phyloP scores from a whole-genome alignment of 768 basidiomycete species.

The Pulveroboletus sp. region DNA sequence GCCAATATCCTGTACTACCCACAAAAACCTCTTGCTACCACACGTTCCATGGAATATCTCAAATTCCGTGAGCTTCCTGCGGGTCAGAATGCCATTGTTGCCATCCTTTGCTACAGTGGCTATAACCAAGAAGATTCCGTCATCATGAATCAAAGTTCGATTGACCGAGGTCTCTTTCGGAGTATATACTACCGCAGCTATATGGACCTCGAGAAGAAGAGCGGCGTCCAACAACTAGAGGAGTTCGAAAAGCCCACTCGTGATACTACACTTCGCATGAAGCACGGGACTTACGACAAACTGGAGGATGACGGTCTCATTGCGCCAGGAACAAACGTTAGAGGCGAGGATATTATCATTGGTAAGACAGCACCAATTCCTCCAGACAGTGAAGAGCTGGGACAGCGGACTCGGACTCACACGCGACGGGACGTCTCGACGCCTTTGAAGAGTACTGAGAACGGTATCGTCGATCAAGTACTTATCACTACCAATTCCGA shows the following conservation, averaged over 20 bases:
- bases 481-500: conserved; percentile 94
- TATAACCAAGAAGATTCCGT: conserved; percentile 99
- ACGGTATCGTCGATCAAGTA: conserved; percentile 96
- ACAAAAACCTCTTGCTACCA: conserved; percentile 97
- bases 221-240: conserved; percentile 86
- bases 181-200: conserved; percentile 98
- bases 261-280: conserved; percentile 92
- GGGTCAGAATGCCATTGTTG: conserved; percentile 98
- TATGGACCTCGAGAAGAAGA: conserved; percentile 98
- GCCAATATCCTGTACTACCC: conserved; percentile 99
- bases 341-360: conserved; percentile 98
- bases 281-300: conserved; percentile 98
- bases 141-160: conserved; percentile 99
- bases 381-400: conserved; percentile 94
- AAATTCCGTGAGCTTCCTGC: conserved; percentile 98
- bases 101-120: conserved; percentile 96
- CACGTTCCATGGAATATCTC: conserved; percentile 98
- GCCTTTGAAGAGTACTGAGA: conserved; percentile 96
- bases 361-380: conserved; percentile 98
- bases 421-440: conserved; percentile 96
- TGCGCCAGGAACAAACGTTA: conserved; percentile 90
- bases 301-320: conserved; percentile 95
- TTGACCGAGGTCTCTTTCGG: conserved; percentile 96
- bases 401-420: conserved; percentile 90
- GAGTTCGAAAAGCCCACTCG: conserved; percentile 96